Conservation (phyloP, 2,329 filamentous ascomycete species). For the Neocucurbitaria cava region DNA sequence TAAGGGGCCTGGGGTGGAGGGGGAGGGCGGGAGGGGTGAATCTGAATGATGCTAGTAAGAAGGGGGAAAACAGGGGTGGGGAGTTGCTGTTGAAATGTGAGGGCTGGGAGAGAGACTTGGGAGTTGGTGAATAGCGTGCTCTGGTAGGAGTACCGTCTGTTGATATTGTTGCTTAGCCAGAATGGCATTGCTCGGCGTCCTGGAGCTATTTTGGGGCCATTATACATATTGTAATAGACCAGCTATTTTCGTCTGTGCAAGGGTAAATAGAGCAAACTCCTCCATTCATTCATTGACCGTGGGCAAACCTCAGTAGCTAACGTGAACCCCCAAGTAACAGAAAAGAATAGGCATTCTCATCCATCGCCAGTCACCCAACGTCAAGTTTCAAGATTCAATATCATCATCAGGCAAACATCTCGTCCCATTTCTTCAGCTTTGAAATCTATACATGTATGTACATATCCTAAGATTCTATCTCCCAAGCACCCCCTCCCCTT, state of each 20-base stretch:
- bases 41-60: conserved; percentile 49
- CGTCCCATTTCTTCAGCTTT: too few species aligned
- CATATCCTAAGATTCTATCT: too few species aligned
- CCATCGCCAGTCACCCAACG: too few species aligned
- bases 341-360: too few species aligned
- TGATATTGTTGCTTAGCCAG: not conserved
- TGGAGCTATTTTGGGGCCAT: not conserved
- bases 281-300: too few species aligned
- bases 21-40: conserved; percentile 52
- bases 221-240: not conserved
- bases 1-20: conserved; percentile 68
- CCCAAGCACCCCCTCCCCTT: too few species aligned
- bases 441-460: too few species aligned
- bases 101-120: not conserved
- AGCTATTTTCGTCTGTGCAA: not conserved
- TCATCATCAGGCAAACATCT: too few species aligned
- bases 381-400: too few species aligned
- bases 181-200: not conserved
- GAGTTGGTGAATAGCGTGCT: not conserved
- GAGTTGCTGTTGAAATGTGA: conserved; percentile 36
- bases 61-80: conserved; percentile 44
- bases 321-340: too few species aligned
- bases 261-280: too few species aligned
- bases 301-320: too few species aligned
- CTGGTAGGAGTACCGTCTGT: not conserved